Conservation (phyloP, 345 rosid genomes). For the Melaleuca alternifolia region DNA sequence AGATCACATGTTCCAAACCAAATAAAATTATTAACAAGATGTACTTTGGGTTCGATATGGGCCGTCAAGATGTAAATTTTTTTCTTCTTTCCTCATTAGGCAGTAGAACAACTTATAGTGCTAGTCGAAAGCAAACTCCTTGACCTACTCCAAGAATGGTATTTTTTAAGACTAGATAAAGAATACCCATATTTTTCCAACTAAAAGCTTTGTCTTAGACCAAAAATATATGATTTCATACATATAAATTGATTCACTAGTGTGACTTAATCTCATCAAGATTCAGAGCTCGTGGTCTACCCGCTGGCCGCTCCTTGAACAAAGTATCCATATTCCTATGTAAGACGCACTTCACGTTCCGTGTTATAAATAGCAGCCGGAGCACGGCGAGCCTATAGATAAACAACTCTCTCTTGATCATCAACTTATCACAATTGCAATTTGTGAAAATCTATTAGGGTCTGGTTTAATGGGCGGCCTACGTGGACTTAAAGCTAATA, state of each 20-base stretch:
- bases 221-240: background rate
- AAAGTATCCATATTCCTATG: background rate
- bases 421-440: background rate
- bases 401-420: background rate
- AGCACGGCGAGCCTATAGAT: background rate
- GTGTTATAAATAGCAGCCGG: fast-evolving
- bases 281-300: background rate
- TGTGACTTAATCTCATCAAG: background rate
- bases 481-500: background rate
- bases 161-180: background rate
- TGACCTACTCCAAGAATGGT: background rate
- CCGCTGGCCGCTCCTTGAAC: background rate
- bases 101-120: background rate
- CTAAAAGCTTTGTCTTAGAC: background rate
- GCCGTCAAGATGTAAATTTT: background rate
- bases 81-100: background rate
- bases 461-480: background rate
- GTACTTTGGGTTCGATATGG: background rate
- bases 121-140: background rate
- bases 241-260: background rate
- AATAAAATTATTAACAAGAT: background rate
- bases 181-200: background rate
- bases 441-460: background rate
- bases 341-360: background rate
- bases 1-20: background rate